These are phyloP conservation scores for Trichoderma koningiopsis DNA, from an alignment of 2,329 filamentous ascomycete genomes.

Conservation along the genomic window DNA sequence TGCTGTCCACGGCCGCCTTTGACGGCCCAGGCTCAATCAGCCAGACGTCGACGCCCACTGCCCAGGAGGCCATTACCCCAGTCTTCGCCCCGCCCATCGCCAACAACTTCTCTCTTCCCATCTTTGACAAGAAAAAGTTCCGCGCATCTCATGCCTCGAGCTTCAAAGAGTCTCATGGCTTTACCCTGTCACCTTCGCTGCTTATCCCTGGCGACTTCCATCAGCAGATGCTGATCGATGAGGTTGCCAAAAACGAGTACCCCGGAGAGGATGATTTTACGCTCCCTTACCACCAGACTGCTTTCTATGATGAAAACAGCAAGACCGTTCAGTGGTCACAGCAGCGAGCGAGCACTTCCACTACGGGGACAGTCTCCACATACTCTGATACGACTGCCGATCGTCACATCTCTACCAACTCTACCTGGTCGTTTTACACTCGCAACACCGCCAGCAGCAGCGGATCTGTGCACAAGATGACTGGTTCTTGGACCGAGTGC, in stretches of 20 bases:
- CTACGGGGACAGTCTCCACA: slow-evolving; percentile 53
- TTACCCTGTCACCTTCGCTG: slow-evolving; percentile 62
- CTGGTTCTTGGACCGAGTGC: slow-evolving; percentile 37
- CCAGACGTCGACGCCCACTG: slow-evolving; percentile 45
- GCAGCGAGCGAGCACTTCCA: slow-evolving; percentile 58
- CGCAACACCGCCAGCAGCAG: slow-evolving; percentile 59
- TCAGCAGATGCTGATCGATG: slow-evolving; percentile 51
- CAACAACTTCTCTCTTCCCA: slow-evolving; percentile 57
- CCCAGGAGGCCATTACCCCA: slow-evolving; percentile 51
- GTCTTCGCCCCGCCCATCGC: slow-evolving; percentile 39
- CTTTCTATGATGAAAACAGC: slow-evolving; percentile 29
- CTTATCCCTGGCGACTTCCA: slow-evolving; percentile 63
- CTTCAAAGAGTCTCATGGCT: slow-evolving; percentile 62
- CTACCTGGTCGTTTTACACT: slow-evolving; percentile 56
- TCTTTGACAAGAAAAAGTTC: slow-evolving; percentile 40
- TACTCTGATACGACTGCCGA: slow-evolving; percentile 52
- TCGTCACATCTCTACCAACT: slow-evolving; percentile 57
- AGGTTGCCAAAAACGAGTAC: slow-evolving; percentile 34
- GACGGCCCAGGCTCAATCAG: slow-evolving; percentile 54
- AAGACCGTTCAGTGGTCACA: slow-evolving; percentile 34
- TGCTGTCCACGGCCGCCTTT: slow-evolving; percentile 36
- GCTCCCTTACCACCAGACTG: slow-evolving; percentile 25
- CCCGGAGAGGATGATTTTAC: slow-evolving; percentile 40
- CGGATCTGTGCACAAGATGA: slow-evolving; percentile 45
- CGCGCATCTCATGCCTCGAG: slow-evolving; percentile 52